A percentile compares a stretch with the other conserved stretches of the same genome.
phyloP scores from a whole-genome alignment of 1,284 basidiomycete species.

The Trichosporon faecale region DNA sequence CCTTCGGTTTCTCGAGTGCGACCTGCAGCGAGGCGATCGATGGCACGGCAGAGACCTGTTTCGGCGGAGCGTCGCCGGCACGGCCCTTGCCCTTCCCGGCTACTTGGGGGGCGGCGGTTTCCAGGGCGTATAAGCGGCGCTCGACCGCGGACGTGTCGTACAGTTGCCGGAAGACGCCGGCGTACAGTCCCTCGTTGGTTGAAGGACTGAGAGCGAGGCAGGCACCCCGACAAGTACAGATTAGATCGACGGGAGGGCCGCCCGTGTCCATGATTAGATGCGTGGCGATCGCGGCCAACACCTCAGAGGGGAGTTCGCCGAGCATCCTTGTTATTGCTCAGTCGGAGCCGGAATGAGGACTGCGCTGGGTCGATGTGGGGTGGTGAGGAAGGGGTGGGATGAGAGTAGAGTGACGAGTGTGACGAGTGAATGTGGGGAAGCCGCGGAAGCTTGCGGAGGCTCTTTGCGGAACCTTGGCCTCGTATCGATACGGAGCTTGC shows the following conservation, averaged over 20 bases:
- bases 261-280: conserved; percentile 49
- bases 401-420: neutral
- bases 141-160: conserved; percentile 62
- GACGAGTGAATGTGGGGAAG: neutral
- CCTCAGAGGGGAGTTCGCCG: conserved; percentile 60
- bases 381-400: neutral
- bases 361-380: too few relatives aligned
- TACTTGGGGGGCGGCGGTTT: neutral
- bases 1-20: neutral
- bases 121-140: conserved; percentile 55
- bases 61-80: neutral
- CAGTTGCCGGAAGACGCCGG: conserved; percentile 59
- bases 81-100: neutral
- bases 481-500: too few relatives aligned
- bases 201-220: conserved; percentile 51
- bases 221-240: conserved; percentile 56
- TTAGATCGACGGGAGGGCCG: conserved; percentile 53
- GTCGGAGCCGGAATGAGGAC: neutral
- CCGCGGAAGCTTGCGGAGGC: neutral
- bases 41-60: neutral
- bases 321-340: conserved; percentile 33
- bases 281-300: conserved; percentile 61
- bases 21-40: neutral
- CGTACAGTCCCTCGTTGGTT: conserved; percentile 61
- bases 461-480: neutral